A percentile compares a stretch with the other conserved stretches of the same genome.
These are phyloP conservation scores for Blastocystis sp. DNA, from an alignment of 352 stramenopile genomes.

Conservation along the genomic window DNA sequence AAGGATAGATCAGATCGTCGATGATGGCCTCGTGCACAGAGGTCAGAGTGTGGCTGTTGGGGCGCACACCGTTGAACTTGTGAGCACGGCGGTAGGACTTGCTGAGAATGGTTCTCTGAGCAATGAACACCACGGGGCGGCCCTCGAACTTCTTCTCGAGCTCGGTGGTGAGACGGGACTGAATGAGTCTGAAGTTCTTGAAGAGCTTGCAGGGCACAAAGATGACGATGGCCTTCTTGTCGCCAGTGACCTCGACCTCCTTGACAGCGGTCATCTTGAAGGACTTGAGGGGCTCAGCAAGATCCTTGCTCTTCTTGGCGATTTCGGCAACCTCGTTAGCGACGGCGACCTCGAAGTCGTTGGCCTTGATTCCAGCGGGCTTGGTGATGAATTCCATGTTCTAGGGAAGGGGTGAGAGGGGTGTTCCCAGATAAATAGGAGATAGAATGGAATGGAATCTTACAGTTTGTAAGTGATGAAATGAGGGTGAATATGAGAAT, in stretches of 20 bases:
- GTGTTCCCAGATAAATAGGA: too few relatives aligned
- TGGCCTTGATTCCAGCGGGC: slow-evolving; percentile 17
- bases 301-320: slow-evolving; percentile 26
- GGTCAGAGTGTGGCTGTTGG: slow-evolving; percentile 92
- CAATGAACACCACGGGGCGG: slow-evolving; percentile 95
- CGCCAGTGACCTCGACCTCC: slow-evolving; percentile 88
- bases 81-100: slow-evolving; percentile 90
- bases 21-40: slow-evolving; percentile 97
- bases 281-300: slow-evolving; percentile 11
- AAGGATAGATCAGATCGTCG: slow-evolving; percentile 95
- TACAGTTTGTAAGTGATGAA: too few relatives aligned
- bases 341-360: slow-evolving; percentile 7
- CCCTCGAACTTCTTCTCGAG: slow-evolving; percentile 99
- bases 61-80: slow-evolving; percentile 88
- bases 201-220: slow-evolving; percentile 97
- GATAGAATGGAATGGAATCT: too few relatives aligned
- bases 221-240: slow-evolving; percentile 94
- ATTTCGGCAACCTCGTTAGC: slow-evolving; percentile 24
- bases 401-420: neutral
- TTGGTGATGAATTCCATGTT: slow-evolving; percentile 23
- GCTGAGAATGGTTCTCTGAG: slow-evolving; percentile 95
- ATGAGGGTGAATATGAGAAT: too few relatives aligned
- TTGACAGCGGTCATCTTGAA: slow-evolving; percentile 81
- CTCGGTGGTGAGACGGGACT: slow-evolving; percentile 92
- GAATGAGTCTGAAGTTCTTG: slow-evolving; percentile 96